These are phyloP conservation scores for Russula sp. DNA, from an alignment of 768 basidiomycete species.

Conservation along the genomic window DNA sequence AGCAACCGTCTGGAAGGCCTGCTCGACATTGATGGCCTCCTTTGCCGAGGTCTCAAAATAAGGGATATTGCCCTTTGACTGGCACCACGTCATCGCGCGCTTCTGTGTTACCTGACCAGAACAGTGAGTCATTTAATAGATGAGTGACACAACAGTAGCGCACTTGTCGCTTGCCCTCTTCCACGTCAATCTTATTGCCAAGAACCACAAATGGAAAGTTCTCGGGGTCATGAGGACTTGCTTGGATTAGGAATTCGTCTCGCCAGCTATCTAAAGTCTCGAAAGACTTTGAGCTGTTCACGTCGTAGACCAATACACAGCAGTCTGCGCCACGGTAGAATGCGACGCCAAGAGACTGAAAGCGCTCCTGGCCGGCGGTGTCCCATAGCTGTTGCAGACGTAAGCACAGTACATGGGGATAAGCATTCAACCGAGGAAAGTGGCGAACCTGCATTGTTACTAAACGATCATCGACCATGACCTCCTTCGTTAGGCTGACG, in stretches of 20 bases:
- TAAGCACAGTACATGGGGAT: slow-evolving; percentile 4
- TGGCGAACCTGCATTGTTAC: slow-evolving; percentile 94
- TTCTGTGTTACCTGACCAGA: slow-evolving; percentile 88
- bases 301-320: slow-evolving; percentile 98
- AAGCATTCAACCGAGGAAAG: neutral
- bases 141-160: slow-evolving; percentile 27
- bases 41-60: slow-evolving; percentile 99
- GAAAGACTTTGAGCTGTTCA: slow-evolving; percentile 97
- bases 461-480: slow-evolving; percentile 96
- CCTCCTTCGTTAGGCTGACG: slow-evolving; percentile 89
- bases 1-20: slow-evolving; percentile 99
- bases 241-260: slow-evolving; percentile 98
- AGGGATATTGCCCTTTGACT: slow-evolving; percentile 98
- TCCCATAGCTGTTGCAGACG: slow-evolving; percentile 83
- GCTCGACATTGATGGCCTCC: slow-evolving; percentile 99
- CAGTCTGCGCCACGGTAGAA: slow-evolving; percentile 99
- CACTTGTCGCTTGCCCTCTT: slow-evolving; percentile 97
- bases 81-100: slow-evolving; percentile 99
- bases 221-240: slow-evolving; percentile 97
- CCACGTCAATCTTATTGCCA: slow-evolving; percentile 99
- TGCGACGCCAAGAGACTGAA: slow-evolving; percentile 97
- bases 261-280: slow-evolving; percentile 99
- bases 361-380: slow-evolving; percentile 98
- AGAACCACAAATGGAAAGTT: slow-evolving; percentile 99
- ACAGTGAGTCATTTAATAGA: slow-evolving; percentile 8